Base-by-base conservation (phyloP, 768 basidiomycete genomes). In the Strobilomyces confusus region DNA sequence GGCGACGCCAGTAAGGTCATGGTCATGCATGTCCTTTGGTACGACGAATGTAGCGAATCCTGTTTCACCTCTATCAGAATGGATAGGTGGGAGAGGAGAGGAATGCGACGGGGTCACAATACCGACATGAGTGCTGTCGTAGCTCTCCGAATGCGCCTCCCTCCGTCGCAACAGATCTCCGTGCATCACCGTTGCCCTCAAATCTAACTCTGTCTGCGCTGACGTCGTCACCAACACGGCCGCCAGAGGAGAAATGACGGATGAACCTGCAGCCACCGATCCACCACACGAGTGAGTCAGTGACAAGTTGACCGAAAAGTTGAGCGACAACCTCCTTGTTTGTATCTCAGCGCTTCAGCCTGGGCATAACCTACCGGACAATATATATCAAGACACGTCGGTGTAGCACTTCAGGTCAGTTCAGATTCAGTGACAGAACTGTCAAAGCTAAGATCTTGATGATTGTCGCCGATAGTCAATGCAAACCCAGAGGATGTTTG, bases 261-360 rank as follows among this genome's bases (percentile, higher is more conserved):
- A 47, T 51, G 23, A 54, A 95, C 95, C 79, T 90, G 89, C 33
- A 98, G 74, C 2, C n/a, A n/a, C n/a, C n/a, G n/a, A n/a, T n/a
- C n/a, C n/a, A n/a, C n/a, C n/a, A n/a, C n/a, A n/a, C n/a, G n/a
- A n/a, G n/a, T n/a, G n/a, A n/a, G n/a, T n/a, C n/a, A n/a, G n/a
- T n/a, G n/a, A n/a, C n/a, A n/a, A n/a, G n/a, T n/a, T n/a, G n/a
- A n/a, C n/a, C n/a, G n/a, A n/a, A n/a, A n/a, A n/a, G n/a, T n/a
- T n/a, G n/a, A n/a, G n/a, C n/a, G n/a, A n/a, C n/a, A n/a, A n/a
- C n/a, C n/a, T n/a, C n/a, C n/a, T n/a, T n/a, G n/a, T n/a, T n/a
- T n/a, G n/a, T n/a, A n/a, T n/a, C n/a, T n/a, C n/a, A n/a, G n/a
- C n/a, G n/a, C n/a, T n/a, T n/a, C n/a, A n/a, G n/a, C n/a, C n/a